Base-by-base conservation (phyloP, 805 yeast genomes). In the Starmerella sirachaensis region DNA sequence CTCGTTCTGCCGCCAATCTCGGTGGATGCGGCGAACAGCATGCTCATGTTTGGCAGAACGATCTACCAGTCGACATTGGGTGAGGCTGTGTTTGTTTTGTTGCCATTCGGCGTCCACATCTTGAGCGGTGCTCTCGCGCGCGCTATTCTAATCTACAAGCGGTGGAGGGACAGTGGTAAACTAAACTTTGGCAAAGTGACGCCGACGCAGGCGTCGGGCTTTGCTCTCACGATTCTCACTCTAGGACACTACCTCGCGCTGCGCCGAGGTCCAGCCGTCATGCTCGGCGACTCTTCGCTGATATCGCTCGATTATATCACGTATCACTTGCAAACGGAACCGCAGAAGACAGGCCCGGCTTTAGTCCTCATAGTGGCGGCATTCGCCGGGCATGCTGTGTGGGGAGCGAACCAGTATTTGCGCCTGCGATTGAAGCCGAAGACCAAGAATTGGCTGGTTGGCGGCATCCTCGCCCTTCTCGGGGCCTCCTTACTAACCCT, bases 271-370 rank as follows among this genome's bases (percentile, higher is more conserved):
- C 85, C 88, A 0, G 19, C 62, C n/a, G 13, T 49, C 2, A 60
- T 73, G 1, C 80, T 76, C 41, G 85, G 83, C 1, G 88, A 78
- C 54, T 69, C 78, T 3, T 65, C 76, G 1, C 58, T 69, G 38
- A 56, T 80, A 16, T 66, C 61, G 30, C 56, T 80, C 30, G 67
- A 69, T 7, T 78, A 64, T 48, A 60, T 78, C 8, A 48, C 74
- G 5, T 48, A 41, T 34, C 18, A 24, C 9, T 40, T 46, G 10
- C 33, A 33, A n/a, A 10, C 22, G 12, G 9, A 24, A 17, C 14
- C 18, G n/a, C 3, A 4, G 20, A 6, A 13, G 18, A 17, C 38
- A 2, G 5, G 32, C 6, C 18, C 28, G 2, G 40, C 43, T 1
- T 33, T 48, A 18, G 22, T 31, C 9, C 8, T 35, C 10, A 17